Percentiles rank a stretch among this genome's conserved stretches.
Conservation (phyloP, 306 rosid species). For the Delonix regia region DNA sequence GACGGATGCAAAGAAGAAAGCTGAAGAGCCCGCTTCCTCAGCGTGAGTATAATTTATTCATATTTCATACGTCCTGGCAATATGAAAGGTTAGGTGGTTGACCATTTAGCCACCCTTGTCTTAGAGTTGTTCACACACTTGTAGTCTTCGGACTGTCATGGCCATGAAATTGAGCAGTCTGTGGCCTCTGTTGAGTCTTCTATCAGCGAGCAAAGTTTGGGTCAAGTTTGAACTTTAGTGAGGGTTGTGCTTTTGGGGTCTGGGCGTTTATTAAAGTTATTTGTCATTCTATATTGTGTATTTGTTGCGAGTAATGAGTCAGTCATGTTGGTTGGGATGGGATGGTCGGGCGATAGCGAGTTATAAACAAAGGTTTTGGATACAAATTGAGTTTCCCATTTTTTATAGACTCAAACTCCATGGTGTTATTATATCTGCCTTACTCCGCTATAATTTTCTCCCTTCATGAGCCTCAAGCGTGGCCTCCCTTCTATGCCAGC, state of each 20-base stretch:
- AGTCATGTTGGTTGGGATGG: conserved; percentile 26
- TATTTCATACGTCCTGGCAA: conserved; percentile 30
- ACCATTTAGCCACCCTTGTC: conserved; percentile 28
- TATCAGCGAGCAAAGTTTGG: conserved; percentile 43
- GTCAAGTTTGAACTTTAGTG: conserved; percentile 50
- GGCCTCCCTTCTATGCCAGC: background rate
- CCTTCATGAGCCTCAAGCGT: background rate
- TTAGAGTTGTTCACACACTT: conserved; percentile 26
- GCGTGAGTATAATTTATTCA: conserved; percentile 40
- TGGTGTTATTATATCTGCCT: background rate
- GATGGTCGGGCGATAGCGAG: conserved; percentile 18
- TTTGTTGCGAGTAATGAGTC: conserved; percentile 29
- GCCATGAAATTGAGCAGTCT: conserved; percentile 36
- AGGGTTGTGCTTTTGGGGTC: conserved; percentile 47
- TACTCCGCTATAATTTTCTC: background rate
- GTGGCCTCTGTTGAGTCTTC: conserved; percentile 43
- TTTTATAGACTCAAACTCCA: conserved; percentile 9
- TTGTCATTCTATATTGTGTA: conserved; percentile 33
- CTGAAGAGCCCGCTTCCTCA: conserved; percentile 55
- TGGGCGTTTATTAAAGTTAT: conserved; percentile 32
- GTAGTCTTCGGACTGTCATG: conserved; percentile 41
- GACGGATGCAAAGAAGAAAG: conserved; percentile 54
- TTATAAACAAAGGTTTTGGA: conserved; percentile 37
- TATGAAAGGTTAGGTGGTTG: conserved; percentile 46
- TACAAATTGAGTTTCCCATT: conserved; percentile 36